Evolutionary conservation across 2,329 filamentous ascomycete genomes (phyloP), one percentile per base, ranked within the genome.

Genomic region (Ceratocystis harringtonii): DNA sequence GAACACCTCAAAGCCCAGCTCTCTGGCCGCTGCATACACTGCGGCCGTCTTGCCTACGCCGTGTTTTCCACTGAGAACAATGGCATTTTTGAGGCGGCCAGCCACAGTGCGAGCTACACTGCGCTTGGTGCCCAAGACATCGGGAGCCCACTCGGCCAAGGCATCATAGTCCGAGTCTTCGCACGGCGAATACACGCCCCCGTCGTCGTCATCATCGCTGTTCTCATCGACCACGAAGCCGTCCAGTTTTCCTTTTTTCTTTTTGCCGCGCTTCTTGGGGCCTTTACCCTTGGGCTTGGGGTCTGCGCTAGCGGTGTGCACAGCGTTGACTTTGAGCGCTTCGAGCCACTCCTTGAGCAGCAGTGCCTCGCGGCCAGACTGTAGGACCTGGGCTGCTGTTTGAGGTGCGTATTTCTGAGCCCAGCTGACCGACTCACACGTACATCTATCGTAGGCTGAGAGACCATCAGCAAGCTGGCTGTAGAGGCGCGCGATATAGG

Each of bases 21-120:
- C 92, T 71, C 89, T 92, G 3, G 94, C 92, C 52, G 92, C 88
- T 3, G 94, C 94, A 74, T 95, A 92, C 0, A 96, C 88, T 1
- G 91, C 85, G 5, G 95, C 92, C 12, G 92, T 95, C 76, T 99
- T 99, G 2, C 94, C 95, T 72, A 88, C 92, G 0, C 94, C 94
- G 69, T 89, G 81, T 2, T 92, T 90, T 0, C 94, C 94, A 71
- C 90, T 96, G 41, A 99, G 79, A 6, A 99, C 78, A n/a, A 96
- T 83, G 0, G 87, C 83, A 74, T 96, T 96, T 62, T 81, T 80
- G 41, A 87, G 73, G 61, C 81, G 83, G 7, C 74, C 72, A 12
- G 74, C 71, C 25, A 32, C 55, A 3, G 19, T 58, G 32, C 63
- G 60, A 5, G 65, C 63, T 17, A 67, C 66, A 32, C 66, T 67